Evolutionary conservation across 441 rosid species (phyloP).

Genomic region (Adansonia gregorii): DNA sequence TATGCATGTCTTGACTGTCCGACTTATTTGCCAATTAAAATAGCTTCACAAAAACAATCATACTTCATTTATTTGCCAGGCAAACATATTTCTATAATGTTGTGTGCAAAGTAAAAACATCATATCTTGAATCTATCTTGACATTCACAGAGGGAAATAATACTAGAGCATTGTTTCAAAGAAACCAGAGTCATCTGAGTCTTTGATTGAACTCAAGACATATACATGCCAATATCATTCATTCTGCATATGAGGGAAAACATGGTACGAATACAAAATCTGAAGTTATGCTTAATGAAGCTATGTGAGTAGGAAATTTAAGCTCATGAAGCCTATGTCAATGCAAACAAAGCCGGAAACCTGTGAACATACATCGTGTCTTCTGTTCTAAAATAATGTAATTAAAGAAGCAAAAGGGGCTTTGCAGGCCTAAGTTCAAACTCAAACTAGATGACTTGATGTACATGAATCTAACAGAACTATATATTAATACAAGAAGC

Average conservation of each 20-base stretch:
- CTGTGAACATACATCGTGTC: neutral
- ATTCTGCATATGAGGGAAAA: neutral
- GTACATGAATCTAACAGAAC: conserved; percentile 11
- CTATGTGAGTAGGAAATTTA: neutral
- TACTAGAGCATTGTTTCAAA: neutral
- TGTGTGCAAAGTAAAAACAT: neutral
- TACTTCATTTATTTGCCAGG: neutral
- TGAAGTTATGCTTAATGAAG: neutral
- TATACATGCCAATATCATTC: neutral
- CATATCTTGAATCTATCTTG: neutral
- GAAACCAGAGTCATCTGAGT: neutral
- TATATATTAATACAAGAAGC: conserved; percentile 8
- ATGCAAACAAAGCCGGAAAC: neutral
- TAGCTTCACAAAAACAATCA: neutral
- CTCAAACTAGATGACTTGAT: neutral
- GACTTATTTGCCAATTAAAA: neutral
- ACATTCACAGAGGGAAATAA: neutral
- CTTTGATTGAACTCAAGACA: neutral
- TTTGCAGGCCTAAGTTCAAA: conserved; percentile 6
- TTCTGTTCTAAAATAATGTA: neutral
- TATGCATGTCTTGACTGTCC: neutral
- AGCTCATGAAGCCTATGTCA: neutral
- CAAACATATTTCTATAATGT: neutral
- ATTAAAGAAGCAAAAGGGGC: neutral
- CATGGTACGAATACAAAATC: neutral